Base-by-base conservation (phyloP, 306 rosid genomes). In the Amphicarpaea edgeworthii region DNA sequence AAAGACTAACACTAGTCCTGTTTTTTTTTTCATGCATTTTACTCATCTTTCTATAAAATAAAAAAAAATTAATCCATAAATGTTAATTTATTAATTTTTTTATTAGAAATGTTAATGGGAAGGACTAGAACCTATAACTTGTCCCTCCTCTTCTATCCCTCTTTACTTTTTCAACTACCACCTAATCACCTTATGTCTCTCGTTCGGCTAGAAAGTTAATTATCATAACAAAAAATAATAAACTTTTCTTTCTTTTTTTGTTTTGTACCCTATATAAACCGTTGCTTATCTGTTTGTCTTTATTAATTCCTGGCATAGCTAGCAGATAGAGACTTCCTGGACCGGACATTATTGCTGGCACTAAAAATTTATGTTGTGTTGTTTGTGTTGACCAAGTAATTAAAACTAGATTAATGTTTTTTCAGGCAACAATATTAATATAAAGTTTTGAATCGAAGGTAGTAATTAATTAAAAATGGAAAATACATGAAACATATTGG, bases 331-430 rank as follows among this genome's bases (percentile, higher is more conserved):
- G 61, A 28, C 45, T 43, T 24, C 55, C 5, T 50, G 17, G 26
- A 47, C 16, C 34, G 7, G 79, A 41, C 26, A 72, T 34, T 71
- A 50, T 54, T 38, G 38, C 53, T 12, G 62, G 38, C 42, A 71
- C 61, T 34, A 37, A 71, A 72, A 21, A 65, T 12, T 46, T 7
- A 1, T 4, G 34, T 50, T n/a, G 59, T 55, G 26, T 23, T 28
- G 30, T 26, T 26, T 17, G 16, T 5, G 76, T 78, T 69, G 85
- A 76, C 81, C 68, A 20, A 43, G 72, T 75, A 38, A n/a, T n/a
- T n/a, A n/a, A 41, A 72, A 37, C 38, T 1, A 55, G 45, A 40
- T 54, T 6, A 16, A 30, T 30, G 4, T 16, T 0, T 43, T 73
- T 7, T 79, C 42, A 65, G 58, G 14, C 3, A 17, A 12, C n/a